Evolutionary conservation across 1,284 basidiomycete genomes (phyloP), one percentile per base, ranked within the genome.

Genomic region (Tilletia indica): DNA sequence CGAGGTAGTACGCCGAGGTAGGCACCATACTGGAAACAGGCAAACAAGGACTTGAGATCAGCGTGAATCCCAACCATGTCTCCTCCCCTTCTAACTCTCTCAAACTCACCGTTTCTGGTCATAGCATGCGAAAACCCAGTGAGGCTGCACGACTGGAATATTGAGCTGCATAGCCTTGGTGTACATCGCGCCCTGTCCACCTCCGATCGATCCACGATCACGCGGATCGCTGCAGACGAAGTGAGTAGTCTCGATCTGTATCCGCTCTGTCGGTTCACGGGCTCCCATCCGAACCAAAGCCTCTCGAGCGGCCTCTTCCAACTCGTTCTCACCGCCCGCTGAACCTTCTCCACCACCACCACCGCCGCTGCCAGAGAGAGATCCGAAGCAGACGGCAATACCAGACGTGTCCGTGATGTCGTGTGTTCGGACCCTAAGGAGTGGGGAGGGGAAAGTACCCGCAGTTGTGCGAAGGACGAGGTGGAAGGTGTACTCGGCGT

Each of bases 211-310:
- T 5, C 72, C 74, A 21, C 78, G 75, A 45, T 76, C 77, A 21
- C 78, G 71, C 16, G 80, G 77, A 56, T 78, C 74, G 12, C 80
- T 77, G 70, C 80, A 81, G 21, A 84, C 69, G 47, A 79, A 78
- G 68, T 84, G 82, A 12, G 82, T 83, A 0, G 82, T 84, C 34
- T 84, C 82, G 58, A 98, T 94, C 86, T 95, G 93, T 36, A 99
- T 94, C 78, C 90, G 91, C 76, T 95, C 92, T 77, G 91, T 92
- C 90, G 91, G 93, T 36, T 75, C 75, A 38, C 48, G 68, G 2
- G 78, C 82, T 45, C 78, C 76, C 76, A 84, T 76, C 36, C 71
- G 68, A 45, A 66, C 58, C 36, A 84, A 68, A 4, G 77, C 75
- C 25, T 73, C 64, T 58, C 78, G 77, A 42, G 79, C 75, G 25